Percentiles rank a stretch among this genome's conserved stretches.
These are phyloP conservation scores for Ceratobasidium sp. DNA, from an alignment of 1,284 basidiomycete species.

Conservation along the genomic window DNA sequence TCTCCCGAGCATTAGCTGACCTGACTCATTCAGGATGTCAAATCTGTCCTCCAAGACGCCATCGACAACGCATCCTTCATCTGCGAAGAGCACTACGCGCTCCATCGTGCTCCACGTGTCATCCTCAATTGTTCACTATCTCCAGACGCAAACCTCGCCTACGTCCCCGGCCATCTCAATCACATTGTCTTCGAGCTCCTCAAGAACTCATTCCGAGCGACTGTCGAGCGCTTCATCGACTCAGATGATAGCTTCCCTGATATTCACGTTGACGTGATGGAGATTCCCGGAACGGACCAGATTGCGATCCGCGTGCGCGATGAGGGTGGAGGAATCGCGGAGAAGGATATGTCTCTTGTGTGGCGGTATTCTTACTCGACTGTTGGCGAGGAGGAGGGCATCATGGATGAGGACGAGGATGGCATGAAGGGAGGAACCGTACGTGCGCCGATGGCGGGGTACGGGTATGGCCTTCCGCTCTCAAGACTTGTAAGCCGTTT, in stretches of 20 bases:
- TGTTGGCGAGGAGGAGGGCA: slow-evolving; percentile 18
- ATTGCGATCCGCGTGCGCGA: slow-evolving; percentile 36
- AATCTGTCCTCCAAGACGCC: slow-evolving; percentile 21
- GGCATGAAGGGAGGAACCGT: slow-evolving; percentile 40
- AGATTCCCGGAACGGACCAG: slow-evolving; percentile 23
- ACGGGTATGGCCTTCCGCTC: slow-evolving; percentile 36
- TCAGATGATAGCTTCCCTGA: slow-evolving; percentile 33
- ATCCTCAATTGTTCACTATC: slow-evolving; percentile 2
- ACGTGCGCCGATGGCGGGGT: slow-evolving; percentile 35
- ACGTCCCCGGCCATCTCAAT: slow-evolving; percentile 32
- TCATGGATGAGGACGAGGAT: slow-evolving; percentile 34
- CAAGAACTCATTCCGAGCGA: slow-evolving; percentile 34
- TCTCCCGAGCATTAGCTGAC: background rate
- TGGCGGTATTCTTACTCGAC: slow-evolving; percentile 40
- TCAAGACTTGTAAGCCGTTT: slow-evolving; percentile 35
- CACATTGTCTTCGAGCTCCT: slow-evolving; percentile 38
- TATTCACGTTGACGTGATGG: slow-evolving; percentile 34
- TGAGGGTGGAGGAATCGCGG: slow-evolving; percentile 31
- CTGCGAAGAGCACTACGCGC: slow-evolving; percentile 35
- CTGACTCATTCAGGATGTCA: slow-evolving; percentile 2
- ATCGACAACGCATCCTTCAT: slow-evolving; percentile 34
- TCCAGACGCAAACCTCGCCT: slow-evolving; percentile 6
- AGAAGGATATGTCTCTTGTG: slow-evolving; percentile 27
- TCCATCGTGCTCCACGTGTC: slow-evolving; percentile 26
- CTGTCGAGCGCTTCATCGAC: slow-evolving; percentile 15